Evolutionary conservation across 1,284 basidiomycete genomes (phyloP), one percentile per base, ranked within the genome.

Genomic region (Puccinia coronata): DNA sequence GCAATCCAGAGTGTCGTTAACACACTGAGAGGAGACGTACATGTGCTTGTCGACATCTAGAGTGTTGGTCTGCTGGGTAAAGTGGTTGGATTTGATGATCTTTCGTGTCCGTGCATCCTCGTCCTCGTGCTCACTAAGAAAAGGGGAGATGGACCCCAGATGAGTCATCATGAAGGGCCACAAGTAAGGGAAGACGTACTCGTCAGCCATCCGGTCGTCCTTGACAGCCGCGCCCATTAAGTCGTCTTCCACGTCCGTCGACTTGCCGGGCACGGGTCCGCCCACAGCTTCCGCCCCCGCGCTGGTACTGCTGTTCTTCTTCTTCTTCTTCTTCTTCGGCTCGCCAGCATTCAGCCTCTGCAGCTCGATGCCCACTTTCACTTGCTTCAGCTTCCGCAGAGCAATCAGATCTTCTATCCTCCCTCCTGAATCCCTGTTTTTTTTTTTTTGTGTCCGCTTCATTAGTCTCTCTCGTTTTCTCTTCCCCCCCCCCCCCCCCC

Each of bases 31-130:
- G 36, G 23, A 53, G 36, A 86, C 92, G 82, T 82, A 96, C 96
- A 98, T 98, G 85, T 98, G 96, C 85, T 97, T 98, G 87, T 99
- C 96, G 8, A 98, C 95, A 85, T 98, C 96, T 16, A 98, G 89
- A 0, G 91, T 91, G 85, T 97, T 97, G 1, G 96, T 99, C 87
- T 98, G 96, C 83, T 94, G 92, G 0, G 96, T 98, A 86, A 99
- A 98, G 87, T 98, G 97, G 87, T 93, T 96, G 34, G 90, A 89
- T 70, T 94, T 89, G 4, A 98, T 91, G 6, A 91, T 91, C 80
- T 92, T 89, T 77, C 93, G 88, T 36, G 79, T 75, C 41, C 77
- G 61, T 43, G 69, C 74, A 28, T 70, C 70, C 41, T 72, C 70
- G 47, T 81, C 61, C 43, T 75, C 70, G 39, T 69, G 75, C 53